These are phyloP conservation scores for Rhodotorula diobovata DNA, from an alignment of 768 basidiomycete species.

Conservation along the genomic window DNA sequence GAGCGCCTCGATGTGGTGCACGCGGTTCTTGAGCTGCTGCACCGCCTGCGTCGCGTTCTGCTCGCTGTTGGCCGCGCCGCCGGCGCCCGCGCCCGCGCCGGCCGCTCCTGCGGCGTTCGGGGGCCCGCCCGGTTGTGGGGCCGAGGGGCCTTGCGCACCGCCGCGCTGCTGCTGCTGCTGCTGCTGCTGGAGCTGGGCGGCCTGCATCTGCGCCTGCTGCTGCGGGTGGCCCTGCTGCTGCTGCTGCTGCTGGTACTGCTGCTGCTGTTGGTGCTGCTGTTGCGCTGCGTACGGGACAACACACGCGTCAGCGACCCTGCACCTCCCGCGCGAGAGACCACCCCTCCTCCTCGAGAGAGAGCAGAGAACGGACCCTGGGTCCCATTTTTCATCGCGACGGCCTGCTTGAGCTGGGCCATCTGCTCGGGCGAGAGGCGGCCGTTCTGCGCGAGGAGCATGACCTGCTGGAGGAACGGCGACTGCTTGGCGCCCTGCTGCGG, in stretches of 20 bases:
- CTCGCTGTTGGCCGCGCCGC: too few relatives aligned
- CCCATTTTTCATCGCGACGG: slow-evolving; percentile 24
- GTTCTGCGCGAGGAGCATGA: slow-evolving; percentile 36
- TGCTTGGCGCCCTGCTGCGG: slow-evolving; percentile 29
- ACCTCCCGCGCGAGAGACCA: too few relatives aligned
- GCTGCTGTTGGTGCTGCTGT: not conserved
- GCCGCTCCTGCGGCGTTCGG: not conserved
- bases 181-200: slow-evolving; percentile 10
- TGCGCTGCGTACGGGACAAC: not conserved
- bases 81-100: too few relatives aligned
- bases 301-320: not conserved
- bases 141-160: not conserved
- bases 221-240: slow-evolving; percentile 3
- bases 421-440: slow-evolving; percentile 29
- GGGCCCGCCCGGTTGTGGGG: not conserved
- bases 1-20: slow-evolving; percentile 32
- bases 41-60: slow-evolving; percentile 31
- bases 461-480: slow-evolving; percentile 25
- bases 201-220: not conserved
- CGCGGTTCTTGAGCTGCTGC: slow-evolving; percentile 27
- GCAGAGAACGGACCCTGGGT: slow-evolving; percentile 10
- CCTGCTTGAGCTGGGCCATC: slow-evolving; percentile 30
- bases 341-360: too few relatives aligned
- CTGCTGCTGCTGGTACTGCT: not conserved
- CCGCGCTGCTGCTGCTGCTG: not conserved